Evolutionary conservation across 2,329 filamentous ascomycete species (phyloP), one percentile per base, ranked within the genome.

Genomic region (Graphilbum sp.): DNA sequence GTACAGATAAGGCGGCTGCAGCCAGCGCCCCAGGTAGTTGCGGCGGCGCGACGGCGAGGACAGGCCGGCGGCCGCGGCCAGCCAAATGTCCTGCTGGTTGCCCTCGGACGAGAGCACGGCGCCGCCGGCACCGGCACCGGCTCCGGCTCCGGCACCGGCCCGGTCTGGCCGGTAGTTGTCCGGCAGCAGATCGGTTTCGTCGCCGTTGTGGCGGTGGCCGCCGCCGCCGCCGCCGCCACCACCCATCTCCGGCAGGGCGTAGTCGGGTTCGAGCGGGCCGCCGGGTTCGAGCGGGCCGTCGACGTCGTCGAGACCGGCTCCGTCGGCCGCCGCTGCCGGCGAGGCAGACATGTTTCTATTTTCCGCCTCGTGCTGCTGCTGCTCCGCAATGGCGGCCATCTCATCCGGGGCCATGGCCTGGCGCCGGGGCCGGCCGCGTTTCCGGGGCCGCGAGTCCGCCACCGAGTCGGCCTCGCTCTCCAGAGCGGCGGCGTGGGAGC

Each of bases 401-500:
- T 50, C 49, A 8, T 49, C 47, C 9, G 46, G 42, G 6, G 36
- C 41, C 30, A 50, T 36, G 8, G 48, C 44, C 37, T 47, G 44
- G 15, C 53, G 54, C 24, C 54, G 49, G 8, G 50, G 52, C 2
- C 55, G 49, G 6, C 53, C 54, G 33, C 53, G 49, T 38, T 53
- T 55, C 36, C 48, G 50, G 9, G 52, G 50, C 19, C 46, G 48
- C 16, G 50, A 47, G 15, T 41, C 40, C 1, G 34, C 18, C n/a
- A 37, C 31, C 2, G 41, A 44, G 6, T 44, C 42, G 3, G 34
- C 27, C 7, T 38, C 24, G 29, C 45, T 36, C 38, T 38, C 35
- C 11, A 34, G 11, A 5, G 39, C 23, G 3, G 39, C 16, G 24
- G 15, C 17, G n/a, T n/a, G 3, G 35, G 23, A n/a, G 3, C 8